Evolutionary conservation across 78 protist species (phyloP).

Genomic region (Dictyostelium citrinum): DNA sequence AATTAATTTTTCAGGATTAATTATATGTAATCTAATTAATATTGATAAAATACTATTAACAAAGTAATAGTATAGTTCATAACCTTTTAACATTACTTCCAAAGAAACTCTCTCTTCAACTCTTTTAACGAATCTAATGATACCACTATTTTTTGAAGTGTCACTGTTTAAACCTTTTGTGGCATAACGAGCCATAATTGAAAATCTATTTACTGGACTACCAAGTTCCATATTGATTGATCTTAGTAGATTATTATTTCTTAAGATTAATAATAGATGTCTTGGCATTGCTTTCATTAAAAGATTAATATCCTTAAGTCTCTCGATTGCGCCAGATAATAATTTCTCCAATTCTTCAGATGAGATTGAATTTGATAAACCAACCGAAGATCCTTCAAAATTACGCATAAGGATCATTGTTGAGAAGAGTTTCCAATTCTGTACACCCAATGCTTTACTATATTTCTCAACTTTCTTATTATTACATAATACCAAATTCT

Average conservation of each 20-base stretch:
- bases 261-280: slow-evolving; percentile 30
- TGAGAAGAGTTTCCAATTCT: slow-evolving; percentile 20
- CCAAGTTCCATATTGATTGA: slow-evolving; percentile 24
- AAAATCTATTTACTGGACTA: slow-evolving; percentile 4
- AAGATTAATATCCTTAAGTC: neutral
- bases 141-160: neutral
- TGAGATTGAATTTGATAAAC: neutral
- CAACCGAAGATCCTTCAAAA: slow-evolving; percentile 13
- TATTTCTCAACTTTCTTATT: slow-evolving; percentile 1
- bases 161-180: neutral
- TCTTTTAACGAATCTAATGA: neutral
- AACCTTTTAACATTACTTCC: slow-evolving; percentile 16
- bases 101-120: slow-evolving; percentile 12
- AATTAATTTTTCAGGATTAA: neutral
- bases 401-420: slow-evolving; percentile 19
- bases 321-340: neutral
- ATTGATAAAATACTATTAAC: neutral
- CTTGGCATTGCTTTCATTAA: slow-evolving; percentile 55
- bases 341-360: slow-evolving; percentile 2
- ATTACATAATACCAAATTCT: slow-evolving; percentile 6
- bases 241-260: slow-evolving; percentile 23
- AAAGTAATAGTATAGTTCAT: neutral
- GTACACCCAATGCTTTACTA: neutral
- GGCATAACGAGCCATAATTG: slow-evolving; percentile 13
- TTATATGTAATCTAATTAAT: neutral